Evolutionary conservation across 768 basidiomycete species (phyloP).

Genomic region (Pluteus cervinus): DNA sequence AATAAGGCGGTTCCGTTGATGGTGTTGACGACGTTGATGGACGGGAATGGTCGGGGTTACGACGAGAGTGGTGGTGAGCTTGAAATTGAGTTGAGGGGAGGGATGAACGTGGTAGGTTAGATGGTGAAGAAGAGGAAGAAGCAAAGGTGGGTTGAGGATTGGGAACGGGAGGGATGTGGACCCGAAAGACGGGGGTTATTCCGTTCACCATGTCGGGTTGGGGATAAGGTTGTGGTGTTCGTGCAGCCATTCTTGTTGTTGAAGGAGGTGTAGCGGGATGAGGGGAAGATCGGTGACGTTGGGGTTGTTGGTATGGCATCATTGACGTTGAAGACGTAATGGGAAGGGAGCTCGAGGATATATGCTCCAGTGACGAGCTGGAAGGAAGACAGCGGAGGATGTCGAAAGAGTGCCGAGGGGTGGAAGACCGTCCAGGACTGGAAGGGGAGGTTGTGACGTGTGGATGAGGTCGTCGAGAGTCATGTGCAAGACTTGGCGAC

Average conservation of each 20-base stretch:
- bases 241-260: too few species aligned
- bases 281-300: not conserved
- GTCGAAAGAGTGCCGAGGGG: constrained; percentile 30
- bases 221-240: too few species aligned
- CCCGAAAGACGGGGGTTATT: constrained; percentile 30
- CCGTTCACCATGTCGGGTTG: constrained; percentile 24
- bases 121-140: constrained; percentile 1
- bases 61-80: too few species aligned
- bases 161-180: constrained; percentile 19
- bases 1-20: constrained; percentile 1
- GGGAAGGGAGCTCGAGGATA: constrained; percentile 34
- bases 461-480: not conserved
- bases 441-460: not conserved
- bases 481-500: not conserved
- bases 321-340: not conserved
- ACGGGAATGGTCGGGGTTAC: too few species aligned
- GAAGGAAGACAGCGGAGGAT: constrained; percentile 38
- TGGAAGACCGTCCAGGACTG: constrained; percentile 6
- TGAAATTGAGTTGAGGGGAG: too few species aligned
- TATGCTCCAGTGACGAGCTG: constrained; percentile 35
- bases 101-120: too few species aligned
- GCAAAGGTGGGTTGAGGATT: constrained; percentile 4
- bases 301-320: constrained; percentile 13
- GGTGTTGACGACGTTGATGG: too few species aligned
- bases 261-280: constrained; percentile 1